phyloP scores from a whole-genome alignment of 2,329 filamentous ascomycete genomes.

The Pseudocercospora fuligena region DNA sequence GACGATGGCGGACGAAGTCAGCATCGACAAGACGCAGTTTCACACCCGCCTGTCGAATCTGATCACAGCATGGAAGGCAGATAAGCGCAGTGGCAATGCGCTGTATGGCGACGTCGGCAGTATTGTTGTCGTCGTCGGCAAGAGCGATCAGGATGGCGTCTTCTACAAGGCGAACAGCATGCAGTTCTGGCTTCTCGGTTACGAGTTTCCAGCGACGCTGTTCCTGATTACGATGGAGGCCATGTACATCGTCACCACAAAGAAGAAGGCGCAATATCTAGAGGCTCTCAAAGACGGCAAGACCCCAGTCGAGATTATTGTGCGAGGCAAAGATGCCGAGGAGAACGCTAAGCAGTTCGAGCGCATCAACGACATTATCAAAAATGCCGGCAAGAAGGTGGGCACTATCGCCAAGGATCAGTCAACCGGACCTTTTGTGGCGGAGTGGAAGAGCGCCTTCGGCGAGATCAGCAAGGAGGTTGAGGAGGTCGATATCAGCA shows the following conservation, averaged over 20 bases:
- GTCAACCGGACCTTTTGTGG: constrained; percentile 84
- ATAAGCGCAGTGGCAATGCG: constrained; percentile 85
- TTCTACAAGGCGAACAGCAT: constrained; percentile 97
- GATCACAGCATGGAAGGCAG: constrained; percentile 90
- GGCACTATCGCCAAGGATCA: constrained; percentile 84
- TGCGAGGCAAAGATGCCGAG: constrained; percentile 87
- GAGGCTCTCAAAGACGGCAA: constrained; percentile 88
- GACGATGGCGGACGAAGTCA: constrained; percentile 78
- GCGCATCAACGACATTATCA: constrained; percentile 84
- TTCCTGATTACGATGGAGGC: constrained; percentile 89
- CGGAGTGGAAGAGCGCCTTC: constrained; percentile 92
- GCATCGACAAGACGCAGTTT: constrained; percentile 92
- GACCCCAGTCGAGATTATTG: constrained; percentile 87
- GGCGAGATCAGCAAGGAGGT: constrained; percentile 79
- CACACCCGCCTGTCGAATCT: constrained; percentile 90
- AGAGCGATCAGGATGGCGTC: constrained; percentile 83
- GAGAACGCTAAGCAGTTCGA: constrained; percentile 90
- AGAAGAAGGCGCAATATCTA: constrained; percentile 96
- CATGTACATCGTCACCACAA: constrained; percentile 90
- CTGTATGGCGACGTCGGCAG: constrained; percentile 86
- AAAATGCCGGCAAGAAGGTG: constrained; percentile 86
- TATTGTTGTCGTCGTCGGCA: constrained; percentile 90
- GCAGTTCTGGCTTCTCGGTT: constrained; percentile 97
- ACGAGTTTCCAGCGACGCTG: constrained; percentile 95
- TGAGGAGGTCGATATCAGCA: constrained; percentile 84